These are phyloP conservation scores for Bolboschoenus planiculmis DNA, from an alignment of 176 grass and related monocot genomes.

Conservation along the genomic window DNA sequence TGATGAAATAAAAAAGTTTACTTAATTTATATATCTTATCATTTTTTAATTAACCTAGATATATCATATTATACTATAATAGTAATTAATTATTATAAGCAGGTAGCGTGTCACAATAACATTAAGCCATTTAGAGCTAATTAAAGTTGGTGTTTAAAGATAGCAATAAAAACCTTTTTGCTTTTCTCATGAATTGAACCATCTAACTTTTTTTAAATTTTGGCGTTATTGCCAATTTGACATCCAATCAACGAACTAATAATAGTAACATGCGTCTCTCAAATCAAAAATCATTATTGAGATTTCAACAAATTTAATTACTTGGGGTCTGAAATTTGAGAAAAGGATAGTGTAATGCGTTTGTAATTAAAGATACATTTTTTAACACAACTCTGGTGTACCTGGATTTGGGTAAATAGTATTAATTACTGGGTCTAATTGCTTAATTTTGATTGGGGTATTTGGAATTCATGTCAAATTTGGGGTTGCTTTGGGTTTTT, in stretches of 20 bases:
- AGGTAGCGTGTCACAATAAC: slow-evolving; percentile 2
- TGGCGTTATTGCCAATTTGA: neutral
- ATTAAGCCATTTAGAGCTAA: neutral
- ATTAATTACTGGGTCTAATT: too few relatives aligned
- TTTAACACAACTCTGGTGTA: too few relatives aligned
- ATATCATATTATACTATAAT: neutral
- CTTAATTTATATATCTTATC: neutral
- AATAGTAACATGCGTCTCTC: neutral
- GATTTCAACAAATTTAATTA: neutral
- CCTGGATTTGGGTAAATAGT: too few relatives aligned
- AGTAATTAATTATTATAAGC: neutral
- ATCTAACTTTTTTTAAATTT: neutral
- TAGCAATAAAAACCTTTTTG: neutral
- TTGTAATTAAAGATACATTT: too few relatives aligned
- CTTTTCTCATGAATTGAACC: neutral
- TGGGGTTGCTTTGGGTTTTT: too few relatives aligned
- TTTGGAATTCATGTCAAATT: too few relatives aligned
- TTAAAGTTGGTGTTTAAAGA: too few relatives aligned
- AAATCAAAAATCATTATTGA: neutral
- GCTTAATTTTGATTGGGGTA: too few relatives aligned
- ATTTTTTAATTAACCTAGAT: neutral
- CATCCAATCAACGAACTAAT: neutral
- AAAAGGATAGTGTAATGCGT: neutral
- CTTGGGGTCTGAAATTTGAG: neutral
- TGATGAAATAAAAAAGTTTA: neutral